Evolutionary conservation across 768 basidiomycete species (phyloP), one percentile per base, ranked within the genome.

Genomic region (Mycena capillaripes): DNA sequence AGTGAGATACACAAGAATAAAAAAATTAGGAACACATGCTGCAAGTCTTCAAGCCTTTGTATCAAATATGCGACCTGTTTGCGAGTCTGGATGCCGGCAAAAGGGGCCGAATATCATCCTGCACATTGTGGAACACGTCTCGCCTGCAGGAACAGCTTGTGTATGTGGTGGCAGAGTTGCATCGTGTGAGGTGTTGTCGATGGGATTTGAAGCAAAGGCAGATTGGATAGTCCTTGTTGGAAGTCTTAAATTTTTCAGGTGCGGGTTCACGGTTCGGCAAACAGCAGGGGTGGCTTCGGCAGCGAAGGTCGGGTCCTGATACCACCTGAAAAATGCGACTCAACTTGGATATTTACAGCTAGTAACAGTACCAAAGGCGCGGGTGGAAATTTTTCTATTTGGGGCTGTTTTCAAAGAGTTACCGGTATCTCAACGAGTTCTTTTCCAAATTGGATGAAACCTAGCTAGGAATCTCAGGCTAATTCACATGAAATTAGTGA

Each of bases 41-140:
- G 46, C 8, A 48, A n/a, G 21, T 48, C 46, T 48, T 48, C 21
- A 48, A 48, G 46, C 6, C 46, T 48, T 8, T 48, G 46, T n/a
- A 48, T 48, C 6, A 23, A n/a, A 23, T n/a, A 19, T n/a, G 16
- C 4, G 46, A 48, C 46, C 21, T 48, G 46, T 48, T 48, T n/a
- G 46, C 21, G 46, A 21, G 63, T 65, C 17, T 65, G 63, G 29
- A 65, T 40, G 3, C 63, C 52, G 12, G 63, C 36, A 29, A 65
- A 16, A 7, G 50, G 52, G 63, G 63, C 11, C 63, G 63, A 55
- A 65, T 36, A 2, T 50, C 63, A 16, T 50, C 38, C 27, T 65
- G 63, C 4, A 65, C 63, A 19, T 46, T 65, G 50, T 65, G 63
- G 30, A 65, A 65, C 1, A 65, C 63, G 17, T 65, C 63, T 1